Conservation (phyloP, 257 asterid genomes). For the Ilex asprella region DNA sequence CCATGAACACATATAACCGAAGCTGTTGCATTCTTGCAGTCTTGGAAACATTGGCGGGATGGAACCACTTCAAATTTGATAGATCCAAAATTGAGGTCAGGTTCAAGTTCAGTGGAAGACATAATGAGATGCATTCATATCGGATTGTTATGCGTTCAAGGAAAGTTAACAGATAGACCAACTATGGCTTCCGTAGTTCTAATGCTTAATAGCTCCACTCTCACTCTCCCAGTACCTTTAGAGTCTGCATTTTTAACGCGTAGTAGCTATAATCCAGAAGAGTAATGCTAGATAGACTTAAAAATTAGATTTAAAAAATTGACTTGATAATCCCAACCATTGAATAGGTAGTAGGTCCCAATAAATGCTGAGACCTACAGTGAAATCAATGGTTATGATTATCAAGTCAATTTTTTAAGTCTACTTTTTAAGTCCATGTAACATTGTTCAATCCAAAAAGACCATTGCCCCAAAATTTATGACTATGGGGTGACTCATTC, state of each 20-base stretch:
- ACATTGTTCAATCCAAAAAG: constrained; percentile 1
- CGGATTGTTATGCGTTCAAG: constrained; percentile 22
- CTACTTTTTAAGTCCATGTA: too few relatives aligned
- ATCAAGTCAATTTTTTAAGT: too few relatives aligned
- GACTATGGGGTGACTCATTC: not conserved
- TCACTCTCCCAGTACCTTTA: constrained; percentile 15
- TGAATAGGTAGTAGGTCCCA: too few relatives aligned
- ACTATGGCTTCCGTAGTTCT: constrained; percentile 23
- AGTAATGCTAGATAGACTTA: too few relatives aligned
- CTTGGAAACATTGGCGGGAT: constrained; percentile 28
- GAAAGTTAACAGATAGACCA: constrained; percentile 17
- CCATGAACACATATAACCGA: too few relatives aligned
- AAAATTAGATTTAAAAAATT: too few relatives aligned
- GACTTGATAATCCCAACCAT: too few relatives aligned
- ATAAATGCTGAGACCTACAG: too few relatives aligned
- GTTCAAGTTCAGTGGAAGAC: constrained; percentile 10
- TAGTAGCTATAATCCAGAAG: not conserved
- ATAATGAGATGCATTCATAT: constrained; percentile 23
- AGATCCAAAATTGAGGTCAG: constrained; percentile 16
- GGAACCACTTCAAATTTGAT: constrained; percentile 16
- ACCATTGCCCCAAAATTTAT: not conserved
- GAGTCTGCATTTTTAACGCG: constrained; percentile 22
- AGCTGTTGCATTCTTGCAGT: constrained; percentile 4
- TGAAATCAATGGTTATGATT: too few relatives aligned
- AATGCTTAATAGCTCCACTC: constrained; percentile 20